These are phyloP conservation scores for Trichoderma gracile DNA, from an alignment of 2,329 filamentous ascomycete species.

Conservation along the genomic window DNA sequence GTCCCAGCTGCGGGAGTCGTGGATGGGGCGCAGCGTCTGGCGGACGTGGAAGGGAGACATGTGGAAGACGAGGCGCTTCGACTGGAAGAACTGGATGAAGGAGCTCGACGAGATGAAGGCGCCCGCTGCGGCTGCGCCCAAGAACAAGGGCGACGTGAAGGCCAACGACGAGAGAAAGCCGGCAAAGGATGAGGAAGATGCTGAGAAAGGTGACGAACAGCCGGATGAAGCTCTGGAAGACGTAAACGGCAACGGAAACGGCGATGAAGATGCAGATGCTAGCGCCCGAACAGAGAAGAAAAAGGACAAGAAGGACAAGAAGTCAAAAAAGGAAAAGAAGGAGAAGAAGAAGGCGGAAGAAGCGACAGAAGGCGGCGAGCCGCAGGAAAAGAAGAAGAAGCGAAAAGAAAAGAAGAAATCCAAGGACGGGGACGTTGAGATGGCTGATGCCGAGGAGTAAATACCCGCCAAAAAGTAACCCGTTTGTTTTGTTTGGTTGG, in stretches of 20 bases:
- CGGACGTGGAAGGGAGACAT: conserved; percentile 58
- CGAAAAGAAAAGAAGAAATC: conserved; percentile 23
- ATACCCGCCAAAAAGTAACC: background rate
- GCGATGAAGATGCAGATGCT: background rate
- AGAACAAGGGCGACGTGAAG: conserved; percentile 10
- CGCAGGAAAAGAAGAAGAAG: conserved; percentile 12
- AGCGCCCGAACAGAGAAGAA: background rate
- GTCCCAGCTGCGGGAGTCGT: conserved; percentile 52
- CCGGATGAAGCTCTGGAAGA: background rate
- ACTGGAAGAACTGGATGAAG: conserved; percentile 61
- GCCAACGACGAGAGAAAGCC: background rate
- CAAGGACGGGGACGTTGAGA: conserved; percentile 15
- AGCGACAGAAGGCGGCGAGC: background rate
- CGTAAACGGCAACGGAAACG: background rate
- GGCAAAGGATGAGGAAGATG: background rate
- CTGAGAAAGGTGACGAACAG: background rate
- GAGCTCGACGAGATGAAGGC: conserved; percentile 42
- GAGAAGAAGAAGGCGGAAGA: conserved; percentile 17
- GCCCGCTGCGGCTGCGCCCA: conserved; percentile 26
- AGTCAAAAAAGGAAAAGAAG: background rate
- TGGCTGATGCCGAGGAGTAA: conserved; percentile 13
- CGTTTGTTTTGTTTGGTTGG: background rate
- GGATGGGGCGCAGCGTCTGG: conserved; percentile 59
- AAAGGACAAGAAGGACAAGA: background rate
- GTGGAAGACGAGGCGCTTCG: conserved; percentile 54